A percentile compares a stretch with the other conserved stretches of the same genome.
Evolutionary conservation across 345 rosid genomes (phyloP).

Genomic region (Euclidium syriacum): DNA sequence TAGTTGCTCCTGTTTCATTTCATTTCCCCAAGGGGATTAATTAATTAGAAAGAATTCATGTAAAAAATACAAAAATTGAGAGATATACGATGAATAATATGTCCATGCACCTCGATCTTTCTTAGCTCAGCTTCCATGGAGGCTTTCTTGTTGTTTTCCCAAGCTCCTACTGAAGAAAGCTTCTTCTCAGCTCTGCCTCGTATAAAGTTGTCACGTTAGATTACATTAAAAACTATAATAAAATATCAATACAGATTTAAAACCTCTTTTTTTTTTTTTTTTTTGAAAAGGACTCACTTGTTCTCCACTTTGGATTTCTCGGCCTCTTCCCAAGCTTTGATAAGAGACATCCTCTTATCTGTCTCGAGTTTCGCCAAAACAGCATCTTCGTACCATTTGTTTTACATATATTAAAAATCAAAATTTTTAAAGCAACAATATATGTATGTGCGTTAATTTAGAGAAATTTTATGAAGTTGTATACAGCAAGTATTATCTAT

Average conservation of each 20-base stretch:
- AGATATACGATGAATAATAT: not conserved
- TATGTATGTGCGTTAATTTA: not conserved
- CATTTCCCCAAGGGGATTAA: not conserved
- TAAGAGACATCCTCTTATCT: constrained; percentile 66
- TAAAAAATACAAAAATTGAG: not conserved
- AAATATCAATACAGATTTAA: not conserved
- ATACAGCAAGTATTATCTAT: not conserved
- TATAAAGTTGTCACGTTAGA: not conserved
- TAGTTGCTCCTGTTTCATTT: constrained; percentile 51
- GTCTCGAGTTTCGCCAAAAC: constrained; percentile 71
- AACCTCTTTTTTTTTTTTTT: not conserved
- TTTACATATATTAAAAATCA: not conserved
- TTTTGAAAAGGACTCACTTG: constrained; percentile 38
- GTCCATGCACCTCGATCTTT: constrained; percentile 18
- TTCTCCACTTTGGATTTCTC: constrained; percentile 90
- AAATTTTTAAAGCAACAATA: not conserved
- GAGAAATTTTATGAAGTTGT: not conserved
- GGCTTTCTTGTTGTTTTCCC: constrained; percentile 36
- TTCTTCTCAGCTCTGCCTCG: constrained; percentile 22
- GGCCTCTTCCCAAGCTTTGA: constrained; percentile 96
- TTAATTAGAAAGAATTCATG: not conserved
- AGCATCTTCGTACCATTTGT: constrained; percentile 42
- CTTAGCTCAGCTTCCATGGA: constrained; percentile 26
- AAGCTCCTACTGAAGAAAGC: constrained; percentile 25
- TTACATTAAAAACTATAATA: not conserved